Evolutionary conservation across 2,329 filamentous ascomycete species (phyloP), one percentile per base, ranked within the genome.

Genomic region (Verticillium isaacii): DNA sequence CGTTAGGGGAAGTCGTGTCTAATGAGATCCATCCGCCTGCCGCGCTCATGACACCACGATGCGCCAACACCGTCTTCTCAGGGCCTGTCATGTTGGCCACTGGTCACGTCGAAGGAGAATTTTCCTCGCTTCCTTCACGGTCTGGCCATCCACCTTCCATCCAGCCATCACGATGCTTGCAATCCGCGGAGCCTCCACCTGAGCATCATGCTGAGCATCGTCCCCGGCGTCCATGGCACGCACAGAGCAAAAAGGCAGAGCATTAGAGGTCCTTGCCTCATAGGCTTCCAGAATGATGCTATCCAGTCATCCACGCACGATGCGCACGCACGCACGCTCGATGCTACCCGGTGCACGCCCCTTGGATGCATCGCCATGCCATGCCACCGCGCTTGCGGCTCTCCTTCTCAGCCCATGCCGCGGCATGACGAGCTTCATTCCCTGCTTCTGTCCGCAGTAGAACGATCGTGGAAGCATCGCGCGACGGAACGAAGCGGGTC

Each of bases 1-100:
- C 64, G 60, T 66, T 60, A 63, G 64, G 62, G 64, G 64, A 65
- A 64, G 34, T 36, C 60, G 55, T 63, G 63, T 61, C 63, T 63
- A 62, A 64, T 64, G 62, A 62, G 58, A 64, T 60, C 63, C 63
- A 64, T 65, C 58, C 32, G 25, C 25, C 54, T 56, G 54, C 54
- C 14, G 45, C 11, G 45, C 12, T 23, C 45, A 52, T 25, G 19
- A 52, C 19, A 52, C 45, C 45, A 52, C 19, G 45, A 52, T 52
- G 45, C 45, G 45, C 45, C 45, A 52, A 14, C 19, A 14, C 6
- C 19, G 5, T 52, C 23, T 8, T 23, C 19, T 9, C 19, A 25
- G 19, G 45, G 8, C 19, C 45, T 52, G 45, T 52, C 45, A 9
- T 11, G 9, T 4, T 52, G 45, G 45, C 45, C 45, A 52, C 19